These are phyloP conservation scores for Dalbergia cochinchinensis DNA, from an alignment of 306 rosid species.

Conservation along the genomic window DNA sequence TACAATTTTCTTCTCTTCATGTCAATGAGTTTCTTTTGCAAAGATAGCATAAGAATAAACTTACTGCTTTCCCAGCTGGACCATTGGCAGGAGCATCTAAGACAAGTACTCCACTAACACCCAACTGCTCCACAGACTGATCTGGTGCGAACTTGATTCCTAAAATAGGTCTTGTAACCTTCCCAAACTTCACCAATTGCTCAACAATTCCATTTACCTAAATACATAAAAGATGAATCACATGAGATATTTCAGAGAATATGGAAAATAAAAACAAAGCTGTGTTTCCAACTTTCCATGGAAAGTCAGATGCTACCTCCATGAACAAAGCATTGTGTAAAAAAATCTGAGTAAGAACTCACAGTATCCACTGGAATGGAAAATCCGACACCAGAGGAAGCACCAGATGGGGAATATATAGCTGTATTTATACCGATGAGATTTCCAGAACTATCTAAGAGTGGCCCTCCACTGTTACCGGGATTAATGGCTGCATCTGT, in stretches of 20 bases:
- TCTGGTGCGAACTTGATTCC: conserved; percentile 99
- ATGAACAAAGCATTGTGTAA: neutral
- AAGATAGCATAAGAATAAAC: conserved; percentile 17
- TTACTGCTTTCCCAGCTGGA: conserved; percentile 99
- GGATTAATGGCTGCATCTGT: conserved; percentile 99
- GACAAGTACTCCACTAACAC: conserved; percentile 96
- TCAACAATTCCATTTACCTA: conserved; percentile 97
- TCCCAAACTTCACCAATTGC: conserved; percentile 91
- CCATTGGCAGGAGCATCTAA: conserved; percentile 92
- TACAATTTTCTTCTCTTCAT: neutral
- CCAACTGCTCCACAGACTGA: conserved; percentile 97
- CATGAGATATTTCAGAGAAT: conserved; percentile 14
- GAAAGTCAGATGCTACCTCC: conserved; percentile 6
- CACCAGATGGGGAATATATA: conserved; percentile 97
- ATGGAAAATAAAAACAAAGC: neutral
- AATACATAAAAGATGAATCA: conserved; percentile 33
- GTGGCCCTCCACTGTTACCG: conserved; percentile 99
- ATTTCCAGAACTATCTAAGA: conserved; percentile 93
- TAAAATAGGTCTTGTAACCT: conserved; percentile 97
- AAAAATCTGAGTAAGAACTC: conserved; percentile 50
- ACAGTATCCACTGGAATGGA: conserved; percentile 98
- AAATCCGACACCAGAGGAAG: conserved; percentile 98
- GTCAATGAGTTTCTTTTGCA: neutral
- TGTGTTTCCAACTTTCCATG: conserved; percentile 6
- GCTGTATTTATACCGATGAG: conserved; percentile 98